Evolutionary conservation across 331 rosid genomes (phyloP).

Genomic region (Prunus yedoensis): DNA sequence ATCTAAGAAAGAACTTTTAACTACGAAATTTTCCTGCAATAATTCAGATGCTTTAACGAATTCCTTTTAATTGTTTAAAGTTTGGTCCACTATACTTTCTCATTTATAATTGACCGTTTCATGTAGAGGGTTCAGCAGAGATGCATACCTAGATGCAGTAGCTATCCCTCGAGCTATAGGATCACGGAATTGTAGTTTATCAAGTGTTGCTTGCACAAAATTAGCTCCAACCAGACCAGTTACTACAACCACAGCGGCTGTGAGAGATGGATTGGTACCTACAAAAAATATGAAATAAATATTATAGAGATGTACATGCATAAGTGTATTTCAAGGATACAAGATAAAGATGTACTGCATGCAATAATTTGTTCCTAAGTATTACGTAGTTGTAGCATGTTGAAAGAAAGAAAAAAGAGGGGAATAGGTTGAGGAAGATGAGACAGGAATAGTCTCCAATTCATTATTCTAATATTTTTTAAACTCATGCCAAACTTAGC

Average conservation of each 20-base stretch:
- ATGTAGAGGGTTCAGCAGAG: neutral
- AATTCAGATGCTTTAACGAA: neutral
- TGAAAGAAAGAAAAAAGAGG: neutral
- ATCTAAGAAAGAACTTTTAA: neutral
- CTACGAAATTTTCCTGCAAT: neutral
- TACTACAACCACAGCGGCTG: conserved; percentile 84
- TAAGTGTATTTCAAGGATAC: neutral
- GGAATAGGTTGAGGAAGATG: neutral
- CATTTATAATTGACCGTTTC: neutral
- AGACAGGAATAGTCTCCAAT: neutral
- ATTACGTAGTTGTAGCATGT: neutral
- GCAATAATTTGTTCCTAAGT: neutral
- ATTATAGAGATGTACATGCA: neutral
- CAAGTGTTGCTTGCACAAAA: conserved; percentile 85
- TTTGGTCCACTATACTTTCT: neutral
- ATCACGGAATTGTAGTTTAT: conserved; percentile 67
- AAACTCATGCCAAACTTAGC: neutral
- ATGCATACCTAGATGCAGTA: conserved; percentile 86
- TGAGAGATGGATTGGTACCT: conserved; percentile 89
- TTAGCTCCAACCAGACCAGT: conserved; percentile 96
- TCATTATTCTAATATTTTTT: neutral
- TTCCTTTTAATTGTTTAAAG: neutral
- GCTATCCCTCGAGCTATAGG: conserved; percentile 98
- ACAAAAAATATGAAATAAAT: conserved; percentile 8
- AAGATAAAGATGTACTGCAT: neutral